Evolutionary conservation across 1,284 basidiomycete genomes (phyloP).

Genomic region (Cryptococcus wingfieldii): DNA sequence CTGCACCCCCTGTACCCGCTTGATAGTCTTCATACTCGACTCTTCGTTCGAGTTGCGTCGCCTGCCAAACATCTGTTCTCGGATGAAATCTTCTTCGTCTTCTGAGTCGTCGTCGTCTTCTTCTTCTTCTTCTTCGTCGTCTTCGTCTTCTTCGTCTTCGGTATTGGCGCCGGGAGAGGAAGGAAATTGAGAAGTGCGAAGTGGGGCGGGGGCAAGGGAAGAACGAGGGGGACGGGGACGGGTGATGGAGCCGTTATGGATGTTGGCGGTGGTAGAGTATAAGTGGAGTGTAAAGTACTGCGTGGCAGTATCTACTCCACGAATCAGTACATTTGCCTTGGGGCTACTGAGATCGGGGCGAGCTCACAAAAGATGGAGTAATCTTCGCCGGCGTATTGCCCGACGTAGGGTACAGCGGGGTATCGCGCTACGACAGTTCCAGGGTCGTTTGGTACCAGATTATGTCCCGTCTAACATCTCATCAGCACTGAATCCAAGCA

Average conservation of each 20-base stretch:
- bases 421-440: slow-evolving; percentile 84
- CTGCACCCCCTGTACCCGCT: slow-evolving; percentile 69
- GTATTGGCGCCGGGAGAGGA: not conserved
- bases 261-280: slow-evolving; percentile 61
- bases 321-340: not conserved
- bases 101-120: slow-evolving; percentile 12
- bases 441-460: slow-evolving; percentile 73
- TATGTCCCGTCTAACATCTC: not conserved
- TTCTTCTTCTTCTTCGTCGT: slow-evolving; percentile 4
- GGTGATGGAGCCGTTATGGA: not conserved
- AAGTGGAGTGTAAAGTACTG: slow-evolving; percentile 81
- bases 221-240: not conserved
- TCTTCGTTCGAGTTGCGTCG: slow-evolving; percentile 31
- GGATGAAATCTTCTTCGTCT: not conserved
- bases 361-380: slow-evolving; percentile 34
- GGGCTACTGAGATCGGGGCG: not conserved
- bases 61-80: slow-evolving; percentile 1
- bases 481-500: not conserved
- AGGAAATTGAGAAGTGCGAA: not conserved
- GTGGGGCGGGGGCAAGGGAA: not conserved
- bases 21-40: slow-evolving; percentile 69
- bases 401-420: slow-evolving; percentile 79
- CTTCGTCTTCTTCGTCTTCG: not conserved
- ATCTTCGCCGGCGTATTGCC: slow-evolving; percentile 69
- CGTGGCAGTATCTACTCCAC: slow-evolving; percentile 47